Evolutionary conservation across 73 alveolate species (phyloP), one percentile per base, ranked within the genome.

Genomic region (Durusdinium trenchii): DNA sequence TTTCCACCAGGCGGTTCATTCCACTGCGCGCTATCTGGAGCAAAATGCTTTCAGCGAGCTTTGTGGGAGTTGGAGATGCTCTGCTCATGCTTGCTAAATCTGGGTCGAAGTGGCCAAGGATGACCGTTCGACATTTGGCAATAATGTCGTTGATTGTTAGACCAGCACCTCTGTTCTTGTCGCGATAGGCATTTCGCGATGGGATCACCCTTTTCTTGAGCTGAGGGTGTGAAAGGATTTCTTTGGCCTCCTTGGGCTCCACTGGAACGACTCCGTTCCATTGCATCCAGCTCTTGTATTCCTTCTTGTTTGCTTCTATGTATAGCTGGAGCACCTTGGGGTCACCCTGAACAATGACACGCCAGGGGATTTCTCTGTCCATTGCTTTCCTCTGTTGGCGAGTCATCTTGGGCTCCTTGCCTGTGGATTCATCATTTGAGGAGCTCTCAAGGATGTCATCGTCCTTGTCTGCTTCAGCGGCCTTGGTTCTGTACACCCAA

Each of bases 361-460:
- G 20, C 48, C 69, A 6, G 48, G 92, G 92, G 12, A 82, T 81
- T 47, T 81, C 92, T 26, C 91, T 20, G 42, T 81, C 48, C 35
- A 81, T 48, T 64, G 92, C 92, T 42, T 81, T 81, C 30, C 69
- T 12, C 71, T 81, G 71, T 69, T 81, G 62, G 0, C 71, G 16
- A 20, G 71, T 4, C 71, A 81, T 1, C 20, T 82, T 43, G 42
- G 35, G 43, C 6, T 23, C 43, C 35, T 64, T 20, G 67, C 71
- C 32, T 7, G 12, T 36, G 48, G 28, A 43, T 30, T 81, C 91
- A 12, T 45, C 71, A 30, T 36, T 43, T 2, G 91, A 46, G 45
- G 40, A 48, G 67, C 54, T n/a, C 1, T 51, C 38, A 30, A 76
- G 60, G 3, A n/a, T 47, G 40, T 42, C 86, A 6, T 40, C 86